phyloP scores from a whole-genome alignment of 306 rosid species.

The Vicia sativa region DNA sequence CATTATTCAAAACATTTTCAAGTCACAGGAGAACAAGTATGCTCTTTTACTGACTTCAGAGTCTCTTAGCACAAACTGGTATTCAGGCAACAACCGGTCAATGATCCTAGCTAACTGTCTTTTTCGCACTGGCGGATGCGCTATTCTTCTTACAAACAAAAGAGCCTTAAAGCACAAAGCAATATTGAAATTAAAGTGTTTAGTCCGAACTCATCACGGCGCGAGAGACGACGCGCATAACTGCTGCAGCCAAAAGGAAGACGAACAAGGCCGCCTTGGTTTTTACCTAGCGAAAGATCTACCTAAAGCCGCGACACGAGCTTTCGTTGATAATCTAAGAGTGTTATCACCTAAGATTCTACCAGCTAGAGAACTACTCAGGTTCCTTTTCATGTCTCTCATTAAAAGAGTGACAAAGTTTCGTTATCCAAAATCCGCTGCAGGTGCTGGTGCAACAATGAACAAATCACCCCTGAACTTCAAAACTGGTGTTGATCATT shows the following conservation, averaged over 20 bases:
- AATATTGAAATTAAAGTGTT: constrained; percentile 56
- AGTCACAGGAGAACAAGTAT: constrained; percentile 51
- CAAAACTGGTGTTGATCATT: constrained; percentile 74
- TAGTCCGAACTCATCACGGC: constrained; percentile 84
- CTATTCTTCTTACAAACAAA: constrained; percentile 66
- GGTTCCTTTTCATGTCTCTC: constrained; percentile 46
- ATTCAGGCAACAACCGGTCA: constrained; percentile 71
- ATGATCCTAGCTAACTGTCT: constrained; percentile 80
- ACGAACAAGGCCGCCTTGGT: constrained; percentile 60
- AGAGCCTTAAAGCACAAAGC: constrained; percentile 46
- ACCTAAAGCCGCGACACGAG: constrained; percentile 88
- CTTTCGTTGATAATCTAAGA: constrained; percentile 75
- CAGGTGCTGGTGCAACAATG: not conserved
- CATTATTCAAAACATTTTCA: constrained; percentile 54
- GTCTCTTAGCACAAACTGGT: constrained; percentile 87
- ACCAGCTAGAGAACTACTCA: constrained; percentile 66
- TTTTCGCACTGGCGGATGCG: constrained; percentile 80
- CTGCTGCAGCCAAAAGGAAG: constrained; percentile 79
- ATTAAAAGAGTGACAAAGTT: constrained; percentile 38
- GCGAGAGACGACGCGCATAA: constrained; percentile 67
- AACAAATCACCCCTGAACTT: constrained; percentile 57
- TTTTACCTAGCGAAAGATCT: constrained; percentile 66
- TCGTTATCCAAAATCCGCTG: not conserved
- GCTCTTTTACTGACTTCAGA: constrained; percentile 84
- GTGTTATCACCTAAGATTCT: constrained; percentile 67